Percentiles rank a stretch among this genome's conserved stretches.
phyloP scores from a whole-genome alignment of 805 yeast genomes.

The Ogataea sp. region DNA sequence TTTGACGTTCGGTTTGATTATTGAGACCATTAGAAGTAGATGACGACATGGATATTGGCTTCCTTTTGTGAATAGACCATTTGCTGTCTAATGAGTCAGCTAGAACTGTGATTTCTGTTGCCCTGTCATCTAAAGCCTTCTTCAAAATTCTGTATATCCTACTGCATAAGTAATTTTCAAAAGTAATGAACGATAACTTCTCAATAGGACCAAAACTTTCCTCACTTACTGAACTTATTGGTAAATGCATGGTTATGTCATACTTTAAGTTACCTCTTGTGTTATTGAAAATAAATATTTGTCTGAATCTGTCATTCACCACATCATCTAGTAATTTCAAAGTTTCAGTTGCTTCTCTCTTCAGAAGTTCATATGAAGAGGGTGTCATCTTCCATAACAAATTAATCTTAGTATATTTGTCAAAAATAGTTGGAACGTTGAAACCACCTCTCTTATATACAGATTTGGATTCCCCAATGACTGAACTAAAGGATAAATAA shows the following conservation, averaged over 20 bases:
- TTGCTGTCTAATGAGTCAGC: slow-evolving; percentile 5
- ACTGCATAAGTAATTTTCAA: slow-evolving; percentile 56
- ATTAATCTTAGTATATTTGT: slow-evolving; percentile 69
- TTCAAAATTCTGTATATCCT: slow-evolving; percentile 51
- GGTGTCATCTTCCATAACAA: slow-evolving; percentile 73
- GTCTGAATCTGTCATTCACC: slow-evolving; percentile 74
- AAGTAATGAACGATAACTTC: slow-evolving; percentile 61
- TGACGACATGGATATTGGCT: slow-evolving; percentile 36
- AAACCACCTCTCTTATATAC: slow-evolving; percentile 51
- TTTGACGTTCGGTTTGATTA: slow-evolving; percentile 13
- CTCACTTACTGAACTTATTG: slow-evolving; percentile 31
- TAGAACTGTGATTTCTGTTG: slow-evolving; percentile 27
- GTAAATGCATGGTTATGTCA: slow-evolving; percentile 54
- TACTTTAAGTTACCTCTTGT: slow-evolving; percentile 47
- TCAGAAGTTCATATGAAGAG: slow-evolving; percentile 54
- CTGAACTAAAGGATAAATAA: slow-evolving; percentile 58
- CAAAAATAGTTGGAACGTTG: slow-evolving; percentile 68
- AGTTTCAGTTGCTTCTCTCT: slow-evolving; percentile 62
- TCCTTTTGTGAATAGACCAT: slow-evolving; percentile 45
- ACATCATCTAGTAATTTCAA: slow-evolving; percentile 65
- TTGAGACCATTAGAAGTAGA: slow-evolving; percentile 2
- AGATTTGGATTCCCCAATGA: slow-evolving; percentile 36
- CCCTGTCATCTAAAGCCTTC: slow-evolving; percentile 49
- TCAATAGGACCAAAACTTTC: slow-evolving; percentile 59
- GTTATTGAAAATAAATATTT: slow-evolving; percentile 60